These are phyloP conservation scores for Babjeviella inositovora DNA, from an alignment of 805 yeast species.

Conservation along the genomic window DNA sequence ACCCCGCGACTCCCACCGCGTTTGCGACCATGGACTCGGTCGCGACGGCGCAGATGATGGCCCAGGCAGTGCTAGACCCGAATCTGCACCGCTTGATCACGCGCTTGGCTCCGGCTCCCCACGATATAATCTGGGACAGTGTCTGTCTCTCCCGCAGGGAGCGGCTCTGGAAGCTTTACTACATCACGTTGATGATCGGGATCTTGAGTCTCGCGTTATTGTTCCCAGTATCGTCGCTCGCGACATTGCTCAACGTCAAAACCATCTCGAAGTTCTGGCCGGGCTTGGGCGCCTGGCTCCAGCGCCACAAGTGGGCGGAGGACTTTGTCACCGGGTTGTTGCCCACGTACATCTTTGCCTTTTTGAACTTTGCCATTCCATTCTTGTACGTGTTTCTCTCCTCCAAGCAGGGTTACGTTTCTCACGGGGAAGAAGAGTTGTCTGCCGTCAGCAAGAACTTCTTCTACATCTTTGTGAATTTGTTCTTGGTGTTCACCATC, in stretches of 20 bases:
- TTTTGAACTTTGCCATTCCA: slow-evolving; percentile 72
- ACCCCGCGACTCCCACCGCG: slow-evolving; percentile 78
- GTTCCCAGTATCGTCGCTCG: slow-evolving; percentile 72
- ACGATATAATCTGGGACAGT: slow-evolving; percentile 87
- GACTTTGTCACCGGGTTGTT: slow-evolving; percentile 73
- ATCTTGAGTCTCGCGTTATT: slow-evolving; percentile 57
- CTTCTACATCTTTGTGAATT: slow-evolving; percentile 84
- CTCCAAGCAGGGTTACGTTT: slow-evolving; percentile 72
- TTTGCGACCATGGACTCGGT: slow-evolving; percentile 91
- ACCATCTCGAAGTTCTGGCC: slow-evolving; percentile 79
- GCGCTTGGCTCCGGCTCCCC: slow-evolving; percentile 87
- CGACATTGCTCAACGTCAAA: slow-evolving; percentile 66
- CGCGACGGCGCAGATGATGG: slow-evolving; percentile 91
- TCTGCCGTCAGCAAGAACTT: slow-evolving; percentile 86
- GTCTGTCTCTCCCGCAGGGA: slow-evolving; percentile 67
- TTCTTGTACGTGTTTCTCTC: slow-evolving; percentile 77
- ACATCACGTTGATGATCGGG: slow-evolving; percentile 53
- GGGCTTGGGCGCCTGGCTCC: slow-evolving; percentile 49
- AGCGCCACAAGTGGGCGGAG: slow-evolving; percentile 54
- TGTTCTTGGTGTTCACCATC: slow-evolving; percentile 85
- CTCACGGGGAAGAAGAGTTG: slow-evolving; percentile 85
- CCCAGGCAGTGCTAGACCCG: slow-evolving; percentile 90
- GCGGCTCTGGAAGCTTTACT: slow-evolving; percentile 44
- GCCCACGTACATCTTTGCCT: slow-evolving; percentile 83
- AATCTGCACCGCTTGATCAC: slow-evolving; percentile 73